phyloP scores from a whole-genome alignment of 1,284 basidiomycete genomes.

The Fistulinella cinereoalba region DNA sequence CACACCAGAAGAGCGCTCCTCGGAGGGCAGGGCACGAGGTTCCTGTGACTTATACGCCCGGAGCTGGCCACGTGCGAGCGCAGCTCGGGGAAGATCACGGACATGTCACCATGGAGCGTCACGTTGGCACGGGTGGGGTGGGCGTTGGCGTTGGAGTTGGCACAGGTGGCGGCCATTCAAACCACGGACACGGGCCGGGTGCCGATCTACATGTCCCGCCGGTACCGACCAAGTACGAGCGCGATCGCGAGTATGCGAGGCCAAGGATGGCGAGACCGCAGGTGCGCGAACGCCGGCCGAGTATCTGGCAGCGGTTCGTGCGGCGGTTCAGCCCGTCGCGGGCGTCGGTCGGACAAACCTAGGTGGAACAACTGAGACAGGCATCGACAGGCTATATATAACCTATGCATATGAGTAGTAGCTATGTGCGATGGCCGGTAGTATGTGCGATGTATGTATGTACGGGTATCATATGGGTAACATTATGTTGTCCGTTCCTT shows the following conservation, averaged over 20 bases:
- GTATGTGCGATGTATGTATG: slow-evolving; percentile 1
- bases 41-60: slow-evolving; percentile 4
- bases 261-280: slow-evolving; percentile 1
- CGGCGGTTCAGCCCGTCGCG: slow-evolving; percentile 24
- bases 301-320: slow-evolving; percentile 27
- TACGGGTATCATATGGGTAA: neutral
- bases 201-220: slow-evolving; percentile 1
- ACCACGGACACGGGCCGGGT: neutral
- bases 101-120: neutral
- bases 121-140: slow-evolving; percentile 4
- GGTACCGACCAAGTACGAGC: slow-evolving; percentile 9
- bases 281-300: slow-evolving; percentile 20
- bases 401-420: no score
- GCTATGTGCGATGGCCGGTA: no score
- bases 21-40: slow-evolving; percentile 20
- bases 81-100: slow-evolving; percentile 11
- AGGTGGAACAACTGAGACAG: neutral
- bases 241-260: neutral
- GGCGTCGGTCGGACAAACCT: slow-evolving; percentile 22
- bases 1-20: slow-evolving; percentile 17
- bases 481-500: no score
- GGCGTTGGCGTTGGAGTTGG: neutral
- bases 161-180: neutral
- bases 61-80: slow-evolving; percentile 6
- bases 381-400: neutral